A percentile compares a stretch with the other conserved stretches of the same genome.
Conservation (phyloP, 1,284 basidiomycete species). For the Spongispora temasekensis region DNA sequence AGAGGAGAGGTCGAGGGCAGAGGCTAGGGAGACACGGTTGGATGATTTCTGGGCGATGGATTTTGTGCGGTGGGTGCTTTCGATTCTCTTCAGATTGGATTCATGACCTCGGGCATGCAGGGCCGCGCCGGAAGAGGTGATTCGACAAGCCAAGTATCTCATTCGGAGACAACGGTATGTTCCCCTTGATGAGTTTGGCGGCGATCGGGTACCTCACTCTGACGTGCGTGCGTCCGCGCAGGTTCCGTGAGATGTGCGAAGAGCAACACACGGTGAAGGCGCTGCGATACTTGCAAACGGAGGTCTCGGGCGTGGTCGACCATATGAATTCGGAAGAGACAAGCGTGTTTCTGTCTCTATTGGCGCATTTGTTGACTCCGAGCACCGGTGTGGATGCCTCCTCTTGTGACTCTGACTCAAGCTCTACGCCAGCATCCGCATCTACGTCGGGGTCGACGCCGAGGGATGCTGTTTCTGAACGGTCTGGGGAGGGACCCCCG, state of each 20-base stretch:
- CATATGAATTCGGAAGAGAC: slow-evolving; percentile 64
- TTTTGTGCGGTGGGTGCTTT: slow-evolving; percentile 52
- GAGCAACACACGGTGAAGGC: slow-evolving; percentile 64
- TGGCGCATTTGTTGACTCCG: slow-evolving; percentile 56
- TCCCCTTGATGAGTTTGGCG: not conserved
- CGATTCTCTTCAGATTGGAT: too few relatives aligned
- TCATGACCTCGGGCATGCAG: slow-evolving; percentile 45
- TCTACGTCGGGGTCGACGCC: not conserved
- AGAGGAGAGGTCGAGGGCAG: slow-evolving; percentile 9
- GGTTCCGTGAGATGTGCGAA: slow-evolving; percentile 79
- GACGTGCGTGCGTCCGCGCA: slow-evolving; percentile 26
- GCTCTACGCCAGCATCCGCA: not conserved
- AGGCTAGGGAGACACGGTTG: slow-evolving; percentile 48
- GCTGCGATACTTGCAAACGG: slow-evolving; percentile 66
- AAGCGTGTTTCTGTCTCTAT: slow-evolving; percentile 62
- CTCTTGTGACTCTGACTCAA: too few relatives aligned
- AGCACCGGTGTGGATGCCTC: too few relatives aligned
- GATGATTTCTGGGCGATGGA: slow-evolving; percentile 79
- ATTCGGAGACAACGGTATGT: slow-evolving; percentile 70
- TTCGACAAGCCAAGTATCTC: slow-evolving; percentile 58
- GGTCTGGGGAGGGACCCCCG: slow-evolving; percentile 29
- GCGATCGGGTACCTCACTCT: not conserved
- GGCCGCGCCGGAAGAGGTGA: slow-evolving; percentile 56
- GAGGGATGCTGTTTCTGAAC: not conserved
- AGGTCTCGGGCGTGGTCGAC: slow-evolving; percentile 70